These are phyloP conservation scores for Leucosporidium scottii DNA, from an alignment of 768 basidiomycete species.

Conservation along the genomic window DNA sequence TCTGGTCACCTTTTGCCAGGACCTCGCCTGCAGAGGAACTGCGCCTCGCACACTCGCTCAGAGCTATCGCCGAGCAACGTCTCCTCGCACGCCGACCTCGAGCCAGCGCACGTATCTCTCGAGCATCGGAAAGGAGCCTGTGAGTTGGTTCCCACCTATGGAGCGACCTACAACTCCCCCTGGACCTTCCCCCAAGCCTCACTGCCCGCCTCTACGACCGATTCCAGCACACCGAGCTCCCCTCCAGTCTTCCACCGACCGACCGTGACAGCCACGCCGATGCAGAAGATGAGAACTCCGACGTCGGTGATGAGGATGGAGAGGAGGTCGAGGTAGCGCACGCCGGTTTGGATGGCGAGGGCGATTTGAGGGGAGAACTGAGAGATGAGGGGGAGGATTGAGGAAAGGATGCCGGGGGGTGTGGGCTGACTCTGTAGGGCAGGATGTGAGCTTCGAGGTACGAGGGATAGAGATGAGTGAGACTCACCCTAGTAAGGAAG, in stretches of 20 bases:
- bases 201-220: constrained; percentile 4
- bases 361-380: constrained; percentile 34
- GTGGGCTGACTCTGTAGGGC: constrained; percentile 28
- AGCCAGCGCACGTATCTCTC: no score
- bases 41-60: no score
- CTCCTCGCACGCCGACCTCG: no score
- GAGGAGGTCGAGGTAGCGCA: constrained; percentile 33
- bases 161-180: constrained; percentile 16
- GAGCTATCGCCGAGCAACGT: no score
- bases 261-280: constrained; percentile 26
- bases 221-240: neutral
- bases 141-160: constrained; percentile 35
- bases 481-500: constrained; percentile 34
- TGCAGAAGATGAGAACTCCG: constrained; percentile 34
- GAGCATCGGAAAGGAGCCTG: no score
- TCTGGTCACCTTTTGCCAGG: no score
- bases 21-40: no score
- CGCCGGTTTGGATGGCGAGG: constrained; percentile 26
- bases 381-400: constrained; percentile 34
- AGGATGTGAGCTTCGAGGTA: neutral
- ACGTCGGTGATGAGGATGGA: constrained; percentile 37
- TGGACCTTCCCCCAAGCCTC: constrained; percentile 9
- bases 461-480: neutral
- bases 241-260: constrained; percentile 17
- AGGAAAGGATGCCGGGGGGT: constrained; percentile 31